These are phyloP conservation scores for Spathaspora hagerdaliae DNA, from an alignment of 805 yeast species.

Conservation along the genomic window DNA sequence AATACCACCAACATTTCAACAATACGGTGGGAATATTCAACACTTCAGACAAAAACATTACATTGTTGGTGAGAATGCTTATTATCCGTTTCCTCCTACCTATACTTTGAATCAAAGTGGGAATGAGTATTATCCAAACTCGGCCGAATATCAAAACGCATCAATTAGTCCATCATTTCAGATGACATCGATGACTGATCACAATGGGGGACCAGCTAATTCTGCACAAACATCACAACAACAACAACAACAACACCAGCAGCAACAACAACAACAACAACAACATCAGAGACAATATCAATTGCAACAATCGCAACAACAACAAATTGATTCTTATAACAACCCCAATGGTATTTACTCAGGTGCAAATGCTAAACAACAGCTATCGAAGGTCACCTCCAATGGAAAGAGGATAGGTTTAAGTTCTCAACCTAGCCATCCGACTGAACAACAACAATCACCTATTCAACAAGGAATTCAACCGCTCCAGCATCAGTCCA, in stretches of 20 bases:
- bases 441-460: constrained; percentile 1
- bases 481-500: background rate
- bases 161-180: constrained; percentile 3
- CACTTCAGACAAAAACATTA: constrained; percentile 4
- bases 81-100: constrained; percentile 6
- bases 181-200: background rate
- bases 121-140: background rate
- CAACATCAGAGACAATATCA: constrained; percentile 3
- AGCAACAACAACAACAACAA: constrained; percentile 3
- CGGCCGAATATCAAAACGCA: background rate
- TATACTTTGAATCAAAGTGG: constrained; percentile 2
- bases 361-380: background rate
- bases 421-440: background rate
- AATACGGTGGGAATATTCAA: background rate
- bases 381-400: background rate
- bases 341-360: background rate
- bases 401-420: too few relatives aligned
- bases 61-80: constrained; percentile 4
- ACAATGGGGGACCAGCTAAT: background rate
- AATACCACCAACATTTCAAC: background rate
- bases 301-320: constrained; percentile 3
- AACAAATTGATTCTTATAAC: background rate
- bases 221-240: background rate
- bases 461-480: background rate
- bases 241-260: constrained; percentile 3